These are phyloP conservation scores for Taiozyma sp. DNA, from an alignment of 1,139 yeast species.

Conservation along the genomic window DNA sequence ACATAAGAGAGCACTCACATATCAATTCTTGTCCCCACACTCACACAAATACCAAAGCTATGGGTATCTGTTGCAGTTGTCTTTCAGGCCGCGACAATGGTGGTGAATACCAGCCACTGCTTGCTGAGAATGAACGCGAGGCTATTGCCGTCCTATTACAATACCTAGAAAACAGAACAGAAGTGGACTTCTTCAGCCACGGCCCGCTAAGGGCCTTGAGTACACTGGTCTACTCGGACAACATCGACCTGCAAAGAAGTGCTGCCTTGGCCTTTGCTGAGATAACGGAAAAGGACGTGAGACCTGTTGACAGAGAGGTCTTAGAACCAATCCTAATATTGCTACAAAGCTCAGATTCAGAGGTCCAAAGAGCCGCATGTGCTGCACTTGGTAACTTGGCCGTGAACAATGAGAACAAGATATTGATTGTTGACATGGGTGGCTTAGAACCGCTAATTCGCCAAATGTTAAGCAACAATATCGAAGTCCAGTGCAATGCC, in stretches of 20 bases:
- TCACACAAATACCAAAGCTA: neutral
- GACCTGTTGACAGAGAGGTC: slow-evolving; percentile 87
- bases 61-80: slow-evolving; percentile 26
- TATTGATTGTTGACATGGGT: slow-evolving; percentile 94
- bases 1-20: neutral
- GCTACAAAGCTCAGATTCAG: slow-evolving; percentile 83
- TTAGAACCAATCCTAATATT: slow-evolving; percentile 88
- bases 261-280: slow-evolving; percentile 99
- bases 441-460: slow-evolving; percentile 93
- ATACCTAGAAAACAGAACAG: slow-evolving; percentile 79
- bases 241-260: slow-evolving; percentile 90
- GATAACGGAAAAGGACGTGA: slow-evolving; percentile 92
- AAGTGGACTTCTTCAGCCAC: slow-evolving; percentile 89
- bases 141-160: slow-evolving; percentile 89
- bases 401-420: slow-evolving; percentile 91
- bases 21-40: neutral
- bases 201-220: slow-evolving; percentile 87
- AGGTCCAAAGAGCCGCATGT: slow-evolving; percentile 97
- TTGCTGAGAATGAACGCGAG: slow-evolving; percentile 96
- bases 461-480: slow-evolving; percentile 96
- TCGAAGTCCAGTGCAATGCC: slow-evolving; percentile 98
- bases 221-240: slow-evolving; percentile 91
- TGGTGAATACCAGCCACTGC: slow-evolving; percentile 68
- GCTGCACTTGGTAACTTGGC: slow-evolving; percentile 98
- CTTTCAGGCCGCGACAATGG: slow-evolving; percentile 32